phyloP scores from a whole-genome alignment of 805 yeast species.

The Candida quercuum region DNA sequence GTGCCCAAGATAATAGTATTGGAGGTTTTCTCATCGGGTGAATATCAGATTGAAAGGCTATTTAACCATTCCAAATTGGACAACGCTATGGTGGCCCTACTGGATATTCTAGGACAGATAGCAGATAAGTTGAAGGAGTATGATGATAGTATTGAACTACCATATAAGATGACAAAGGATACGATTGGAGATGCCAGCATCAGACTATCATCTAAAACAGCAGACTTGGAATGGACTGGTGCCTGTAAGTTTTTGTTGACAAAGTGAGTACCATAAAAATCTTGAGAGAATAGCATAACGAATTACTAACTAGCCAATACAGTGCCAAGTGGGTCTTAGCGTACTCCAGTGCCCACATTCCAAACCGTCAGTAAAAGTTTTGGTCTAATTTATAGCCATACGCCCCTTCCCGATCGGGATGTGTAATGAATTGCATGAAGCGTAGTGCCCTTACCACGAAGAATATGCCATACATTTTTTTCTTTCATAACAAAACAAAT shows the following conservation, averaged over 20 bases:
- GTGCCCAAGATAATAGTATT: slow-evolving; percentile 30
- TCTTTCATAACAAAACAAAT: too few species aligned
- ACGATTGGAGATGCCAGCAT: slow-evolving; percentile 74
- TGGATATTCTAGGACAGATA: slow-evolving; percentile 45
- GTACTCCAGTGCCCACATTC: slow-evolving; percentile 46
- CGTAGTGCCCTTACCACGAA: too few species aligned
- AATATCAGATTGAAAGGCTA: slow-evolving; percentile 63
- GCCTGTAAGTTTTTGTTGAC: slow-evolving; percentile 81
- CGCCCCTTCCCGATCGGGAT: neutral
- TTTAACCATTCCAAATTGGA: slow-evolving; percentile 76
- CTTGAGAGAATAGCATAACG: too few species aligned
- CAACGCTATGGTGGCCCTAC: slow-evolving; percentile 71
- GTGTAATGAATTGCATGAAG: neutral
- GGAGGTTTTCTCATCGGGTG: slow-evolving; percentile 58
- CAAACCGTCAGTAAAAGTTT: slow-evolving; percentile 6
- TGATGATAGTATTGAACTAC: slow-evolving; percentile 58
- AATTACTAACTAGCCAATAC: too few species aligned
- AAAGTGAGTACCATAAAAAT: slow-evolving; percentile 29
- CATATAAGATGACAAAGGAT: slow-evolving; percentile 67
- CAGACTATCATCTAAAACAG: slow-evolving; percentile 53
- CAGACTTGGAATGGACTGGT: slow-evolving; percentile 81
- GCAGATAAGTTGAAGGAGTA: slow-evolving; percentile 30
- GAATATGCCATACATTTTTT: too few species aligned
- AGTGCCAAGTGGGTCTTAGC: slow-evolving; percentile 75
- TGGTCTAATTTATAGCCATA: too few species aligned